Percentiles rank a stretch among this genome's conserved stretches.
Conservation (phyloP, 768 basidiomycete species). For the Epithele typhae region DNA sequence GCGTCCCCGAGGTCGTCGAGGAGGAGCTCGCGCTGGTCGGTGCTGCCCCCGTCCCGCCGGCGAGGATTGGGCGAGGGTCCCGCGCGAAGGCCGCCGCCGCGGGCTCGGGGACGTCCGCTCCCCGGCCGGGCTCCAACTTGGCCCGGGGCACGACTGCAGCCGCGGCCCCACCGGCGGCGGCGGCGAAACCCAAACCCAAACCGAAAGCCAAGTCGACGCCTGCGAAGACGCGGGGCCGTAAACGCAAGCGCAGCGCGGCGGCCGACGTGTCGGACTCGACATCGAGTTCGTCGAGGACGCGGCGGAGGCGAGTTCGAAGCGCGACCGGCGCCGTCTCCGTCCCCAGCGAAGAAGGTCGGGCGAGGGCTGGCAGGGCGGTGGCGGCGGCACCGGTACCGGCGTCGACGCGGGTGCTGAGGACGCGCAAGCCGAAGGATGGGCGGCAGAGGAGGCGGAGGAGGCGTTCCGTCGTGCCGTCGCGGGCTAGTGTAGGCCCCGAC, state of each 20-base stretch:
- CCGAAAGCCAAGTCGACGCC: too few species aligned
- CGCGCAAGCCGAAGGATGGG: constrained; percentile 51
- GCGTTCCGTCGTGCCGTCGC: constrained; percentile 45
- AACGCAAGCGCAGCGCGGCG: constrained; percentile 14
- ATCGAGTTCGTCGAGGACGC: constrained; percentile 9
- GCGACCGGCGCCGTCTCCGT: too few species aligned
- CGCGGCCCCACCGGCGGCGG: too few species aligned
- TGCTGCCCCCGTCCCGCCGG: too few species aligned
- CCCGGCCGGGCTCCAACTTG: too few species aligned
- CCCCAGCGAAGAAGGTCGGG: constrained; percentile 17
- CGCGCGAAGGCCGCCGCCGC: constrained; percentile 1
- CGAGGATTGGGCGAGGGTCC: background rate
- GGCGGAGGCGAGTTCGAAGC: too few species aligned
- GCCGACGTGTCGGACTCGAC: constrained; percentile 2
- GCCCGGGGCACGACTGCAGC: too few species aligned
- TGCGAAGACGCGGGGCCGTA: too few species aligned
- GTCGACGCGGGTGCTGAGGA: constrained; percentile 48
- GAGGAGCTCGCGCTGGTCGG: too few species aligned
- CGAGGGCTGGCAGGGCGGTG: constrained; percentile 1
- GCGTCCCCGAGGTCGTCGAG: too few species aligned
- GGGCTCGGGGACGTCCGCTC: constrained; percentile 20
- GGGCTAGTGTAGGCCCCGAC: too few species aligned
- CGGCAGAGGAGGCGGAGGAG: constrained; percentile 47
- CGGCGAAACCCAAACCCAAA: too few species aligned
- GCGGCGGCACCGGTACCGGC: constrained; percentile 10